These are phyloP conservation scores for Blastobotrys buckinghamii DNA, from an alignment of 1,139 yeast species.

Conservation along the genomic window DNA sequence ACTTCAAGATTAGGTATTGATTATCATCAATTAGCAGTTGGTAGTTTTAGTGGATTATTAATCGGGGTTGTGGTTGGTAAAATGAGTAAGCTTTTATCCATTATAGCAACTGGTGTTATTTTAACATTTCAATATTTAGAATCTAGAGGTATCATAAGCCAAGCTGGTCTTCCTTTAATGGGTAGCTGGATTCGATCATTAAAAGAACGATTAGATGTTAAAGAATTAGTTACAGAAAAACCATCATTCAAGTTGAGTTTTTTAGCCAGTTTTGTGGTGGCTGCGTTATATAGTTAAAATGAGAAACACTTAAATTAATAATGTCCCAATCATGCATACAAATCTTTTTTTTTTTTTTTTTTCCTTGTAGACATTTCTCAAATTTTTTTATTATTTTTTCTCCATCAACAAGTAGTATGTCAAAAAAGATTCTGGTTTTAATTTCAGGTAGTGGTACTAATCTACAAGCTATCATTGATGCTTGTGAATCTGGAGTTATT, in stretches of 20 bases:
- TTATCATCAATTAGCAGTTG: slow-evolving; percentile 63
- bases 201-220: slow-evolving; percentile 42
- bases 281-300: slow-evolving; percentile 48
- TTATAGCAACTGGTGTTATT: slow-evolving; percentile 47
- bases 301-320: too few species aligned
- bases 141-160: slow-evolving; percentile 47
- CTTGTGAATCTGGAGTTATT: slow-evolving; percentile 42
- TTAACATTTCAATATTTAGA: slow-evolving; percentile 53
- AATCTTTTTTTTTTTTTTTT: too few species aligned
- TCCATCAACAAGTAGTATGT: slow-evolving; percentile 4
- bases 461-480: slow-evolving; percentile 87
- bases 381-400: background rate
- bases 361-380: too few species aligned
- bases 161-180: slow-evolving; percentile 39
- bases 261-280: slow-evolving; percentile 51
- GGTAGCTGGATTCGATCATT: slow-evolving; percentile 43
- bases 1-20: slow-evolving; percentile 38
- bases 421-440: slow-evolving; percentile 53
- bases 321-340: too few species aligned
- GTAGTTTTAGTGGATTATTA: slow-evolving; percentile 60
- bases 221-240: slow-evolving; percentile 51
- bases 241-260: slow-evolving; percentile 64
- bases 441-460: slow-evolving; percentile 95
- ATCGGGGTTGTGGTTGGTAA: slow-evolving; percentile 63
- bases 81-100: slow-evolving; percentile 52